A percentile compares a stretch with the other conserved stretches of the same genome.
phyloP scores from a whole-genome alignment of 2,329 filamentous ascomycete genomes.

The Sporothrix pallida region DNA sequence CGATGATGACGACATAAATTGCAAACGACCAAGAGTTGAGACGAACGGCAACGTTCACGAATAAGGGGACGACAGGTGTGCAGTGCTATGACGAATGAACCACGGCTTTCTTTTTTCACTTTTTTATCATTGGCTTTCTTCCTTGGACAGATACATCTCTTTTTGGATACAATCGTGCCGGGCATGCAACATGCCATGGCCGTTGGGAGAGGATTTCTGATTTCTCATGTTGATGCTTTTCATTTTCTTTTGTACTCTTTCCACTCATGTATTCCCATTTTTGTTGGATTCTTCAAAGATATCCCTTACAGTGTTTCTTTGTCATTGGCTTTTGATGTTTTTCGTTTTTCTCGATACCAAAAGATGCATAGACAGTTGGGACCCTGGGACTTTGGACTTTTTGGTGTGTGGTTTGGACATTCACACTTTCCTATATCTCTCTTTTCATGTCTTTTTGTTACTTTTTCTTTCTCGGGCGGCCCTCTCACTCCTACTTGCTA shows the following conservation, averaged over 20 bases:
- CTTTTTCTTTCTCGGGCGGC: not conserved
- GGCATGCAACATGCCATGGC: not conserved
- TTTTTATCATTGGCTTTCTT: constrained; percentile 6
- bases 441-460: not conserved
- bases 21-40: not conserved
- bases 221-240: not conserved
- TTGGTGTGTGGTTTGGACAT: not conserved
- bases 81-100: constrained; percentile 9
- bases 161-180: constrained; percentile 9
- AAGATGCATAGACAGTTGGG: constrained; percentile 32
- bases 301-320: constrained; percentile 23
- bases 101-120: not conserved
- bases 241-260: not conserved
- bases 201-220: not conserved
- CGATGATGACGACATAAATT: constrained; percentile 20
- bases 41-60: constrained; percentile 12
- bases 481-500: not conserved
- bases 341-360: constrained; percentile 33
- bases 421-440: not conserved
- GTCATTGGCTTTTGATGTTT: constrained; percentile 20
- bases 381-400: constrained; percentile 21
- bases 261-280: not conserved
- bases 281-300: constrained; percentile 30
- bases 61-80: not conserved
- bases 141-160: not conserved